Evolutionary conservation across 148 eudicot species (phyloP).

Genomic region (Rhododendron ferrugineum): DNA sequence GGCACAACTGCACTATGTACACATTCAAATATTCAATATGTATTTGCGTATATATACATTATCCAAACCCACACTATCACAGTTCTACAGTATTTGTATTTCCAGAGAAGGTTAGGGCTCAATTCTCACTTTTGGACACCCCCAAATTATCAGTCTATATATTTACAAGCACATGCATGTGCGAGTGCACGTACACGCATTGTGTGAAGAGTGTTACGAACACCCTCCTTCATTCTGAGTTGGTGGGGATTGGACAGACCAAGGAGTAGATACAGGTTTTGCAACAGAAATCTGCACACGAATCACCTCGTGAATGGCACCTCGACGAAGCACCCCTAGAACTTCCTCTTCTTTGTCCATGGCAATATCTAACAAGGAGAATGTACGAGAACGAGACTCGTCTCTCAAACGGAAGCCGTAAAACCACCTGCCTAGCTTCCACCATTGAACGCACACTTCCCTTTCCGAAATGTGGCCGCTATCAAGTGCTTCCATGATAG

Average conservation of each 20-base stretch:
- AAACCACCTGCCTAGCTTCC: constrained; percentile 88
- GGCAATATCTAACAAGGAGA: constrained; percentile 60
- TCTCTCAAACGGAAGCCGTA: constrained; percentile 72
- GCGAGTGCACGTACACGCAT: not conserved
- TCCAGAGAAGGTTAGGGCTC: not conserved
- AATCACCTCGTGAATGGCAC: constrained; percentile 74
- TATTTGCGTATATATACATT: not conserved
- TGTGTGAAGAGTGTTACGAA: not conserved
- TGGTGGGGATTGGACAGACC: constrained; percentile 41
- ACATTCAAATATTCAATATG: not conserved
- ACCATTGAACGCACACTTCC: constrained; percentile 72
- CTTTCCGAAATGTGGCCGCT: constrained; percentile 45
- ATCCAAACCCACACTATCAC: not conserved
- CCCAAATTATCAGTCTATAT: not conserved
- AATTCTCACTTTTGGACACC: not conserved
- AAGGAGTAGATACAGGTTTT: constrained; percentile 34
- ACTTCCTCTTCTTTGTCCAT: constrained; percentile 49
- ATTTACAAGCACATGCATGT: not conserved
- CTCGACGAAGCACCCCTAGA: constrained; percentile 62
- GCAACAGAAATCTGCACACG: constrained; percentile 64
- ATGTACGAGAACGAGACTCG: constrained; percentile 47
- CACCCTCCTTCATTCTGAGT: not conserved
- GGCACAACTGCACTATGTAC: not conserved
- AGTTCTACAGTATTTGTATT: not conserved
- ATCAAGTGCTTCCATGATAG: constrained; percentile 42